Conservation (phyloP, 495 filamentous ascomycete species). For the Venustampulla echinocandica region DNA sequence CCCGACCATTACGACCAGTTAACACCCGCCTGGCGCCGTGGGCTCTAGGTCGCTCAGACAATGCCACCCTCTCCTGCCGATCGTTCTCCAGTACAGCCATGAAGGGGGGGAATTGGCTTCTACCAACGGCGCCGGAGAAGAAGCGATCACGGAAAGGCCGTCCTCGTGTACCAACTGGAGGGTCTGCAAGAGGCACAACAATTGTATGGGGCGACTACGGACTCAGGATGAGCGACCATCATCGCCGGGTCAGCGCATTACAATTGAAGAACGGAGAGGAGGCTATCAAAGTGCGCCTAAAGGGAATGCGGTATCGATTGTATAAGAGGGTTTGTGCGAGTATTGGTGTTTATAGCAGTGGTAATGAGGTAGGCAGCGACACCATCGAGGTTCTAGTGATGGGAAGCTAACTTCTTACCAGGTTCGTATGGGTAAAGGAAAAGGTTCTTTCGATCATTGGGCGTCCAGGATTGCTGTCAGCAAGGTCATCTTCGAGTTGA, state of each 20-base stretch:
- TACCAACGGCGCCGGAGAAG: slow-evolving; percentile 63
- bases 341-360: slow-evolving; percentile 88
- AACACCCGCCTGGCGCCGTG: neutral
- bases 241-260: slow-evolving; percentile 78
- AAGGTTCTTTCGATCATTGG: slow-evolving; percentile 96
- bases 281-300: slow-evolving; percentile 75
- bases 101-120: slow-evolving; percentile 62
- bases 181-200: slow-evolving; percentile 84
- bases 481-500: slow-evolving; percentile 85
- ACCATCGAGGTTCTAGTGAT: neutral
- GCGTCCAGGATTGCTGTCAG: slow-evolving; percentile 77
- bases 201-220: slow-evolving; percentile 96
- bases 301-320: slow-evolving; percentile 86
- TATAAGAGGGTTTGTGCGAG: slow-evolving; percentile 87
- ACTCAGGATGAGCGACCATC: slow-evolving; percentile 85
- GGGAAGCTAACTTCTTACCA: slow-evolving; percentile 16
- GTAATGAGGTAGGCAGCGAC: slow-evolving; percentile 62
- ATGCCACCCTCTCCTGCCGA: slow-evolving; percentile 2
- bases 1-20: slow-evolving; percentile 8
- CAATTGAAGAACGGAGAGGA: slow-evolving; percentile 87
- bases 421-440: slow-evolving; percentile 97
- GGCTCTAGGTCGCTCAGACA: neutral
- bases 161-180: slow-evolving; percentile 79
- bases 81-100: slow-evolving; percentile 64
- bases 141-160: slow-evolving; percentile 87